phyloP scores from a whole-genome alignment of 768 basidiomycete species.

The Sistotremastrum suecicum region DNA sequence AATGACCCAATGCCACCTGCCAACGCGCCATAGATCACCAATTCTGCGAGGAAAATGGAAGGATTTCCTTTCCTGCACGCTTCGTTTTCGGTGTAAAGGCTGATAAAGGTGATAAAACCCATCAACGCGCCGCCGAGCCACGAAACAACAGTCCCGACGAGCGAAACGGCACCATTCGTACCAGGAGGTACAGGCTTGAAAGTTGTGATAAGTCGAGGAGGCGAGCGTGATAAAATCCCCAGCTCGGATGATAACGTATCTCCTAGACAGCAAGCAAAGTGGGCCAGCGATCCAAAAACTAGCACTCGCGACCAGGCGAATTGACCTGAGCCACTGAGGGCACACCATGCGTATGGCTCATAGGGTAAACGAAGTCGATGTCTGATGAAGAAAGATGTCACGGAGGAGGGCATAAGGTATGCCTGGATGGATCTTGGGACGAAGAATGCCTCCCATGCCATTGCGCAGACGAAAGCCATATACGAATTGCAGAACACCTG shows the following conservation, averaged over 20 bases:
- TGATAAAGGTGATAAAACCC: slow-evolving; percentile 43
- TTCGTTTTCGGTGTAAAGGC: slow-evolving; percentile 47
- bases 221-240: slow-evolving; percentile 62
- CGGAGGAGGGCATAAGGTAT: slow-evolving; percentile 5
- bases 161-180: slow-evolving; percentile 80
- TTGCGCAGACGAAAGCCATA: slow-evolving; percentile 41
- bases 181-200: slow-evolving; percentile 65
- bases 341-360: slow-evolving; percentile 43
- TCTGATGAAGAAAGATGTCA: slow-evolving; percentile 2
- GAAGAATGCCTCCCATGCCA: slow-evolving; percentile 52
- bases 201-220: slow-evolving; percentile 70
- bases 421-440: slow-evolving; percentile 24
- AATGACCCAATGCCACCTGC: slow-evolving; percentile 72
- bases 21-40: slow-evolving; percentile 45
- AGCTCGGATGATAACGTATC: slow-evolving; percentile 91
- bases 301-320: slow-evolving; percentile 45
- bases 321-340: slow-evolving; percentile 28
- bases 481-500: slow-evolving; percentile 79
- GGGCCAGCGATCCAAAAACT: slow-evolving; percentile 54
- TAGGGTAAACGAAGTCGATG: slow-evolving; percentile 16
- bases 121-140: slow-evolving; percentile 59
- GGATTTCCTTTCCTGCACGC: slow-evolving; percentile 29
- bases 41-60: slow-evolving; percentile 22
- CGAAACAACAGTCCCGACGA: slow-evolving; percentile 62
- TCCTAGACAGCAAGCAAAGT: slow-evolving; percentile 79